phyloP scores from a whole-genome alignment of 805 yeast species.

The Sungouiella thailandica region DNA sequence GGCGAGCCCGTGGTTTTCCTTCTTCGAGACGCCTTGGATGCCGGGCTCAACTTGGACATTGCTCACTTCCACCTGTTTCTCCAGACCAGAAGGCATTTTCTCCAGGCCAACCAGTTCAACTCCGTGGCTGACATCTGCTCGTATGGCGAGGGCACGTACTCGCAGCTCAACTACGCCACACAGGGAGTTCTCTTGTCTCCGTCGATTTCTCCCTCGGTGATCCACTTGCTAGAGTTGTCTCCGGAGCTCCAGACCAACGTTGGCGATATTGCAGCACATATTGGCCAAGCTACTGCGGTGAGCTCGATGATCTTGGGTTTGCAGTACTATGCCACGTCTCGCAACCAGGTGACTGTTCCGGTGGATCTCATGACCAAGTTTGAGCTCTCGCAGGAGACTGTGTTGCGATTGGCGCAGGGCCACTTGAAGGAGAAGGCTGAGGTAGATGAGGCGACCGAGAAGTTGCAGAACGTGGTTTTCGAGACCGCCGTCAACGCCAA shows the following conservation, averaged over 20 bases:
- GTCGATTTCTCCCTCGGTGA: constrained; percentile 50
- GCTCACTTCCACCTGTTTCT: constrained; percentile 55
- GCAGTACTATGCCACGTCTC: constrained; percentile 51
- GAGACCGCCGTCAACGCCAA: constrained; percentile 73
- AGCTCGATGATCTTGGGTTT: constrained; percentile 60
- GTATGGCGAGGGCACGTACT: constrained; percentile 74
- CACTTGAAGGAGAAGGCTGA: constrained; percentile 29
- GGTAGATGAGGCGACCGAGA: constrained; percentile 22
- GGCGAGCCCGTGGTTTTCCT: constrained; percentile 66
- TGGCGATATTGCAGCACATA: constrained; percentile 67
- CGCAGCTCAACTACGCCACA: constrained; percentile 66
- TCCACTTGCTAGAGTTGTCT: constrained; percentile 41
- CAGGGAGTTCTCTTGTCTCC: constrained; percentile 59
- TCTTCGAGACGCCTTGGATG: constrained; percentile 46
- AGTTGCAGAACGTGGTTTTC: constrained; percentile 54
- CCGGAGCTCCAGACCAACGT: constrained; percentile 38
- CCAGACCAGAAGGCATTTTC: constrained; percentile 51
- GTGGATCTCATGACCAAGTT: constrained; percentile 50
- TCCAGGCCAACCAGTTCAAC: constrained; percentile 43
- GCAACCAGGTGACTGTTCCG: constrained; percentile 57
- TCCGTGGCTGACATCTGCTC: constrained; percentile 58
- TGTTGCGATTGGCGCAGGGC: constrained; percentile 46
- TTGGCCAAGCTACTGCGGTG: constrained; percentile 77
- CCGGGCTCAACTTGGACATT: constrained; percentile 48
- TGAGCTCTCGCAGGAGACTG: constrained; percentile 58